phyloP scores from a whole-genome alignment of 2,329 filamentous ascomycete species.

The Tetracladium maxilliforme region DNA sequence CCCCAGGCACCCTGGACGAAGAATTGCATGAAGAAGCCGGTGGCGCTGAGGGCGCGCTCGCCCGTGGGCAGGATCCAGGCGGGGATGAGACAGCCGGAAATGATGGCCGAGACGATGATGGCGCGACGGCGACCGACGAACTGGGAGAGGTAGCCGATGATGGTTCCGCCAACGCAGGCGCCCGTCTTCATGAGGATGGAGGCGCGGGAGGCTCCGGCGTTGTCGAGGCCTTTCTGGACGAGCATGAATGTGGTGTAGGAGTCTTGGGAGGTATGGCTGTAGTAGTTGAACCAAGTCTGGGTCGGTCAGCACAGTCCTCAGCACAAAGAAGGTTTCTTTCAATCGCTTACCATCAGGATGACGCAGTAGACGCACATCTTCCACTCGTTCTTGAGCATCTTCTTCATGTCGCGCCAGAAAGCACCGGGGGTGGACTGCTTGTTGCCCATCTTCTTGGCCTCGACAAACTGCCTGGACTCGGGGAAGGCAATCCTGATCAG shows the following conservation, averaged over 20 bases:
- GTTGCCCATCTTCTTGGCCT: constrained; percentile 47
- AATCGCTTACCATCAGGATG: constrained; percentile 52
- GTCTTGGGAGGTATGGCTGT: constrained; percentile 69
- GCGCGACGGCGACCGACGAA: constrained; percentile 58
- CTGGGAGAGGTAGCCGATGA: constrained; percentile 62
- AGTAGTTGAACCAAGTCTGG: constrained; percentile 40
- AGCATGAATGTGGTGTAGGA: constrained; percentile 73
- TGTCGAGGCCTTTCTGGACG: constrained; percentile 52
- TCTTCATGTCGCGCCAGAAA: constrained; percentile 56
- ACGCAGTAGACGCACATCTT: constrained; percentile 64
- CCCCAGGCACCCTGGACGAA: constrained; percentile 68
- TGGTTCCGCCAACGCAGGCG: constrained; percentile 58
- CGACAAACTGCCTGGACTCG: constrained; percentile 62
- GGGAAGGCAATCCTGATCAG: constrained; percentile 53
- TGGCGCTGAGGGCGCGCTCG: constrained; percentile 54
- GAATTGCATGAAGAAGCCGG: constrained; percentile 75
- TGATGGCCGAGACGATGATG: constrained; percentile 44
- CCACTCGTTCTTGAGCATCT: constrained; percentile 59
- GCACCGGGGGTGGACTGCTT: constrained; percentile 26
- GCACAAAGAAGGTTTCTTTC: neutral
- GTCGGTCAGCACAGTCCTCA: neutral
- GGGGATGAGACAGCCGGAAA: constrained; percentile 48
- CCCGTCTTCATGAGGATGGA: constrained; percentile 73
- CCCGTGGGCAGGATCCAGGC: constrained; percentile 55
- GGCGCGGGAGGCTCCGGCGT: constrained; percentile 50